phyloP scores from a whole-genome alignment of 2,329 filamentous ascomycete genomes.

The Nemania serpens region DNA sequence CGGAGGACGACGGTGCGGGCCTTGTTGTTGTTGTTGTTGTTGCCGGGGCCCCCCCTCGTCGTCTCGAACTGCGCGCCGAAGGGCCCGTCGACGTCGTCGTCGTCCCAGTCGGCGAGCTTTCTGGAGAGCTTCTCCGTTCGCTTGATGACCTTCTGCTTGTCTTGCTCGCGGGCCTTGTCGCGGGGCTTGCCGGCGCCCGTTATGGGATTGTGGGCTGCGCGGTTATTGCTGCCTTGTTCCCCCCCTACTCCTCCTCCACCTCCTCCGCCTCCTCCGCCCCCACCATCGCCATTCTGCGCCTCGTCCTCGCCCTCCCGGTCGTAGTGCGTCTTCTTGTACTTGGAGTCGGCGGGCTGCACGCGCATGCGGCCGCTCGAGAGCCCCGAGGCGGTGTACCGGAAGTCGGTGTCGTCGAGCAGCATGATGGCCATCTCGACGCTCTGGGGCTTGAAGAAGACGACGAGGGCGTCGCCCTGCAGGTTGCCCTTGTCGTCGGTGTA shows the following conservation, averaged over 20 bases:
- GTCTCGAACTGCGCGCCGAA: conserved; percentile 55
- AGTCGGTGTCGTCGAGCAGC: conserved; percentile 80
- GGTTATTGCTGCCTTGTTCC: too few relatives aligned
- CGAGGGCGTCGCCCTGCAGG: conserved; percentile 91
- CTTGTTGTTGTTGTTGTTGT: too few relatives aligned
- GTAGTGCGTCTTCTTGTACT: conserved; percentile 87
- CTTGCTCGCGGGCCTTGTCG: conserved; percentile 59
- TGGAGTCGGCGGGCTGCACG: conserved; percentile 83
- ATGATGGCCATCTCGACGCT: conserved; percentile 86
- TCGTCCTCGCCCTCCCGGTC: conserved; percentile 45
- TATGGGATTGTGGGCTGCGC: conserved; percentile 39
- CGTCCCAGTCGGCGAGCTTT: conserved; percentile 92
- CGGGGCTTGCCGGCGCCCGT: conserved; percentile 52
- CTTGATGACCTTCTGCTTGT: conserved; percentile 88
- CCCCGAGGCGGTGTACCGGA: conserved; percentile 65
- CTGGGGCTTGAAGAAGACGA: conserved; percentile 94
- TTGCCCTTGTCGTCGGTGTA: conserved; percentile 80
- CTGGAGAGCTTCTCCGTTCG: conserved; percentile 91
- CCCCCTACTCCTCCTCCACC: conserved; percentile 11
- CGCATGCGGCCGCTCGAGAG: conserved; percentile 69
- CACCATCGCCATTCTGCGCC: conserved; percentile 18
- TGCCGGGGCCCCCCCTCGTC: too few relatives aligned
- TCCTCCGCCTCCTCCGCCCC: conserved; percentile 23
- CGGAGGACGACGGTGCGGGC: conserved; percentile 87
- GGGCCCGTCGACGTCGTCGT: conserved; percentile 67